Evolutionary conservation across 2,329 filamentous ascomycete genomes (phyloP).

Genomic region (Xylariaceae sp.): DNA sequence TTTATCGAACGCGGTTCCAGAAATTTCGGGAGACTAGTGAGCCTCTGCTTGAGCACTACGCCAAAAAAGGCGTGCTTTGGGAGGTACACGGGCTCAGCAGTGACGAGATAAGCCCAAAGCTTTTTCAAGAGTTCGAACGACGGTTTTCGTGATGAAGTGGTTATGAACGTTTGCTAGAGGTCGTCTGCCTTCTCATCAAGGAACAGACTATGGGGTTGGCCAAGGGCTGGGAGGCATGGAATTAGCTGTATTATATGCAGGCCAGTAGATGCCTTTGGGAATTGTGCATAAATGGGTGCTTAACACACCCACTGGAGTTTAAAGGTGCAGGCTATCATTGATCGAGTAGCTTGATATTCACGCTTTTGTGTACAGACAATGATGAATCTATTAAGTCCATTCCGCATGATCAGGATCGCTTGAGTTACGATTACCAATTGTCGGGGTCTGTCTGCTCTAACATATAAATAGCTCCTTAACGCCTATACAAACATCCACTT

Average conservation of each 20-base stretch:
- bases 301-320: not conserved
- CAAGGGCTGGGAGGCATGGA: not conserved
- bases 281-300: not conserved
- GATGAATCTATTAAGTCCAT: too few relatives aligned
- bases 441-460: too few relatives aligned
- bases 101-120: conserved; percentile 92
- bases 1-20: conserved; percentile 79
- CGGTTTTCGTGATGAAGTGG: conserved; percentile 59
- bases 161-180: not conserved
- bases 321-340: not conserved
- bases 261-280: not conserved
- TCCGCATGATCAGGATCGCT: too few relatives aligned
- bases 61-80: conserved; percentile 80
- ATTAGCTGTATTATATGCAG: conserved; percentile 13
- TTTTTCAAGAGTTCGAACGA: conserved; percentile 81
- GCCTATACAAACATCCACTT: too few relatives aligned
- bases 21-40: conserved; percentile 89
- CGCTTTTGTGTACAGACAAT: not conserved
- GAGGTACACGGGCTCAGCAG: conserved; percentile 88
- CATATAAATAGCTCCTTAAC: too few relatives aligned
- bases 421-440: too few relatives aligned
- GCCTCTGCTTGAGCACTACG: conserved; percentile 88
- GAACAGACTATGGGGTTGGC: not conserved
- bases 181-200: not conserved
- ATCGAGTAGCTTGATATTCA: not conserved